A percentile compares a stretch with the other conserved stretches of the same genome.
Conservation (phyloP, 805 yeast genomes). For the Suhomyces prunicola region DNA sequence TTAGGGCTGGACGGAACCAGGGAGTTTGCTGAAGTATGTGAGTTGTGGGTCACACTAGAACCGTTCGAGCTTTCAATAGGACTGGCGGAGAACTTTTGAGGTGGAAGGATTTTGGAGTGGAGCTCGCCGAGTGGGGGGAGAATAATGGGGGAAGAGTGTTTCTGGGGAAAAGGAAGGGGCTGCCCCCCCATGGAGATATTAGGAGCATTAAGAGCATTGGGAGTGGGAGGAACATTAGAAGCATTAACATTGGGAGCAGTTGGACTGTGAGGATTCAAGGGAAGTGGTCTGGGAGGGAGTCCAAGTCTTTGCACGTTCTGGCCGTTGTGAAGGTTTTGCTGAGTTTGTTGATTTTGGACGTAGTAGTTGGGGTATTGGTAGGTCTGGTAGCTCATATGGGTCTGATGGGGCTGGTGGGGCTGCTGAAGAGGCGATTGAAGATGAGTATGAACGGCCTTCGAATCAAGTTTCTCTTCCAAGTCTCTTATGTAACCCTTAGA, state of each 20-base stretch:
- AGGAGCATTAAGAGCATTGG: not conserved
- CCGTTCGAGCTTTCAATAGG: not conserved
- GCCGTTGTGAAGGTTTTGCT: constrained; percentile 1
- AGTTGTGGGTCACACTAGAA: not conserved
- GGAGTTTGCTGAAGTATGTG: not conserved
- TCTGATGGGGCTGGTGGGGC: constrained; percentile 19
- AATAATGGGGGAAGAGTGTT: constrained; percentile 21
- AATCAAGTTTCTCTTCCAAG: constrained; percentile 34
- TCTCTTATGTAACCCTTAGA: constrained; percentile 64
- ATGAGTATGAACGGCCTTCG: not conserved
- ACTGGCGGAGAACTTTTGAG: not conserved
- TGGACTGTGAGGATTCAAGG: not conserved
- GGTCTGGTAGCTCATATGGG: not conserved
- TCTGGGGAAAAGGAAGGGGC: constrained; percentile 12
- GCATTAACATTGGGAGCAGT: not conserved
- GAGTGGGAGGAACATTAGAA: not conserved
- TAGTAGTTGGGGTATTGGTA: not conserved
- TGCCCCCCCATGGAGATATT: not conserved
- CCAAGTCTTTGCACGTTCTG: not conserved
- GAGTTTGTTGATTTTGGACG: not conserved
- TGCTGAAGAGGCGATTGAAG: not conserved
- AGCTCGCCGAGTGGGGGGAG: constrained; percentile 28
- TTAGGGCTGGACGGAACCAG: constrained; percentile 8
- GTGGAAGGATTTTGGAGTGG: constrained; percentile 7
- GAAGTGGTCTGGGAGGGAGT: not conserved